A percentile compares a stretch with the other conserved stretches of the same genome.
Evolutionary conservation across 1,284 basidiomycete genomes (phyloP).

Genomic region (Cryptococcus depauperatus): DNA sequence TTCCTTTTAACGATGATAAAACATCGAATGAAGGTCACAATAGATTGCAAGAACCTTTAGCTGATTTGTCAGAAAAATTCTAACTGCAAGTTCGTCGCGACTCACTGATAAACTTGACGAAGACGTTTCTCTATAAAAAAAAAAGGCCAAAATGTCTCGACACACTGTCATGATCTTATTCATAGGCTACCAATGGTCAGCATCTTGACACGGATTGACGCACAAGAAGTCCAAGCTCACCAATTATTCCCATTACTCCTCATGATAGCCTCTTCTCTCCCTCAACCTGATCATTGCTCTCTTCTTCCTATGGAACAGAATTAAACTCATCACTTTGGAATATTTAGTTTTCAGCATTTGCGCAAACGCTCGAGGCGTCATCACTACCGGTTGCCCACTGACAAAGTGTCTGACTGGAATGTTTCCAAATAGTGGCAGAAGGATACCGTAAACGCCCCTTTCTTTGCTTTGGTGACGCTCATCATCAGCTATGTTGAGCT

Average conservation of each 20-base stretch:
- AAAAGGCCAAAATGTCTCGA: too few species aligned
- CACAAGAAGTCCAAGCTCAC: too few species aligned
- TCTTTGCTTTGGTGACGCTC: background rate
- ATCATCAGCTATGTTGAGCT: background rate
- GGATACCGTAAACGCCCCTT: constrained; percentile 2
- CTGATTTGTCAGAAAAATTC: too few species aligned
- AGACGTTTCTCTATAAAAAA: too few species aligned
- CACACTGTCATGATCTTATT: too few species aligned
- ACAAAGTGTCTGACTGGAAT: constrained; percentile 18
- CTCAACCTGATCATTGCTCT: constrained; percentile 4
- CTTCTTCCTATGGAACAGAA: constrained; percentile 37
- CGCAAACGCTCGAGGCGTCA: constrained; percentile 26
- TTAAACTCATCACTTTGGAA: constrained; percentile 24
- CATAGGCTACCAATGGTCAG: too few species aligned
- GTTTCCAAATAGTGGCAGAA: constrained; percentile 20
- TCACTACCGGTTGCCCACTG: constrained; percentile 18
- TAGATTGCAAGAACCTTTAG: too few species aligned
- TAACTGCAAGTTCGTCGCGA: too few species aligned
- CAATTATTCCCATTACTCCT: background rate
- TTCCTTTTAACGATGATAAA: too few species aligned
- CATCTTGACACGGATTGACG: too few species aligned
- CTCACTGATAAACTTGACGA: too few species aligned
- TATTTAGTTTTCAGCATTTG: constrained; percentile 33
- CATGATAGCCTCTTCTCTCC: constrained; percentile 1
- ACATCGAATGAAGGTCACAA: too few species aligned